Evolutionary conservation across 805 yeast genomes (phyloP), one percentile per base, ranked within the genome.

Genomic region (Maudiozyma turicensis): DNA sequence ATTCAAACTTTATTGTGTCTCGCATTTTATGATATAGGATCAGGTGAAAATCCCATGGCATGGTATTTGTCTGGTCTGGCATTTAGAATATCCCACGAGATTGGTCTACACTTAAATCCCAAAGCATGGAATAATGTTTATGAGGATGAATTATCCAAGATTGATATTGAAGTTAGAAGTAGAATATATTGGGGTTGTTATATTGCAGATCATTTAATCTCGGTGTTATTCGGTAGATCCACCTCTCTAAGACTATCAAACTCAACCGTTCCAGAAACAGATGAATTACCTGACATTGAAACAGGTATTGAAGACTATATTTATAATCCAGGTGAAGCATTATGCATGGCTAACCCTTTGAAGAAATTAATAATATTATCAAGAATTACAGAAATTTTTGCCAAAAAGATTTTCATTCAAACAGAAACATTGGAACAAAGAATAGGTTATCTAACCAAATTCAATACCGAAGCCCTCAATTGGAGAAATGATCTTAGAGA

Each of bases 111-210:
- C 59, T 68, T 78, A 51, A 70, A 75, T 53, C 82, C 82, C 2
- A 68, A 75, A 48, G 74, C 74, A 10, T 78, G 82, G 82, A 72
- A 70, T 56, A 50, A 60, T 48, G 68, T 68, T n/a, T 59, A 63
- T 47, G 64, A 55, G 37, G 70, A 66, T 39, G 67, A 69, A 44
- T 60, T 74, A 41, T 64, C 71, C 29, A 69, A 70, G 15, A 66
- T 76, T 37, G 80, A 77, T 54, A 71, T 72, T 37, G 76, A 74
- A 42, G 78, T 79, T 40, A 68, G 82, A 54, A 72, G 78, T 51
- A 64, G 84, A 51, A 75, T 80, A 14, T 76, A 75, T 57, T 80
- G 84, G 84, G 84, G 84, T 6, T 72, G 78, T 43, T 80, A 74
- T 56, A 64, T 79, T 54, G 80, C 80, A 6, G 84, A 80, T 59